phyloP scores from a whole-genome alignment of 108 stramenopile species.

The Skeletonema grethae region DNA sequence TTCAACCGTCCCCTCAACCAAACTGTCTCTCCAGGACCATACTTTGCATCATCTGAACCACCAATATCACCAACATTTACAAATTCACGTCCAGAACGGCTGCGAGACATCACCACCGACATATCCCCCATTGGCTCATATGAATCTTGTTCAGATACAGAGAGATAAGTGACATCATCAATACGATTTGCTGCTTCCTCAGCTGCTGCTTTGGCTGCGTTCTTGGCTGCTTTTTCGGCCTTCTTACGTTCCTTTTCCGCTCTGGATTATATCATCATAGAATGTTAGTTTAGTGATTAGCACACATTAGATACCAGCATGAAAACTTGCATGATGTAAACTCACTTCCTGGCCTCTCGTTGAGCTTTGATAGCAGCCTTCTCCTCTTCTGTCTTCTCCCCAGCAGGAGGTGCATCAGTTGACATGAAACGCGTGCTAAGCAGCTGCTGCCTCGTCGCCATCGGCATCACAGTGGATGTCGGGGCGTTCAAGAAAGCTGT shows the following conservation, averaged over 20 bases:
- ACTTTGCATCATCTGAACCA: conserved; percentile 30
- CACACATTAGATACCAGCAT: neutral
- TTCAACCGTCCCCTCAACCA: conserved; percentile 93
- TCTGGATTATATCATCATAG: conserved; percentile 23
- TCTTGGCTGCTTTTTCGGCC: conserved; percentile 82
- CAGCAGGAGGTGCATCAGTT: conserved; percentile 22
- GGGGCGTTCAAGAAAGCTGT: conserved; percentile 14
- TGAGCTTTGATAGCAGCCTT: conserved; percentile 72
- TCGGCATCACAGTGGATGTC: neutral
- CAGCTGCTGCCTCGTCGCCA: neutral
- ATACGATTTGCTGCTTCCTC: conserved; percentile 68
- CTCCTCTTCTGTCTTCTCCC: conserved; percentile 84
- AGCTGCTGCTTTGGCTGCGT: conserved; percentile 68
- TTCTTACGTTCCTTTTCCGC: conserved; percentile 86
- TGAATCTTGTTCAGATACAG: conserved; percentile 61
- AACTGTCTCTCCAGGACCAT: conserved; percentile 67
- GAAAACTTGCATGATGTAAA: conserved; percentile 2
- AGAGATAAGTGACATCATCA: conserved; percentile 74
- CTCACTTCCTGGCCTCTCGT: conserved; percentile 80
- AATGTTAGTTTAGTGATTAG: conserved; percentile 2
- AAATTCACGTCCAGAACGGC: conserved; percentile 73
- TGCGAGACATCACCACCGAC: conserved; percentile 73
- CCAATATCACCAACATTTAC: conserved; percentile 62
- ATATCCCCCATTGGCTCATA: conserved; percentile 79
- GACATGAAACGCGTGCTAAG: conserved; percentile 35